Percentiles rank a stretch among this genome's conserved stretches.
Conservation (phyloP, 2,329 filamentous ascomycete genomes). For the Emericellopsis atlantica region DNA sequence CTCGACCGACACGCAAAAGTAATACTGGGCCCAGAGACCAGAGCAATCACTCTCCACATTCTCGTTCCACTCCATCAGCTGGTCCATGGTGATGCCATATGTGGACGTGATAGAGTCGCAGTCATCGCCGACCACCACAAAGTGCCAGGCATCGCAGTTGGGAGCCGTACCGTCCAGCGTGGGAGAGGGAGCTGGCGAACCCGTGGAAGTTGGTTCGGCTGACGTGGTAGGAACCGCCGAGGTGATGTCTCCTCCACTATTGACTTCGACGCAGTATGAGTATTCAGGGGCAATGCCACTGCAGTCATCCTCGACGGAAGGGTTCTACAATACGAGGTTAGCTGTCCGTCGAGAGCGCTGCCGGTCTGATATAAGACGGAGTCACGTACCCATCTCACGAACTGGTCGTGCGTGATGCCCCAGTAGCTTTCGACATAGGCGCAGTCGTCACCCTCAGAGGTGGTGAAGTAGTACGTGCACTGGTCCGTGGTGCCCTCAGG, state of each 20-base stretch:
- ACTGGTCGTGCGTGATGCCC: constrained; percentile 2
- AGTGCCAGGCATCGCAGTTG: neutral
- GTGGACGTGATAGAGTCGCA: neutral
- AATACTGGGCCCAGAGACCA: too few relatives aligned
- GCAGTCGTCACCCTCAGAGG: constrained; percentile 1
- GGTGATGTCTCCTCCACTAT: neutral
- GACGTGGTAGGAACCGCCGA: too few relatives aligned
- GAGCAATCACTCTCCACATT: too few relatives aligned
- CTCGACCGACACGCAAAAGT: too few relatives aligned
- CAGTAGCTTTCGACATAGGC: constrained; percentile 1
- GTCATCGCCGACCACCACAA: neutral
- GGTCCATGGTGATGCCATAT: neutral
- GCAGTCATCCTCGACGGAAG: constrained; percentile 3
- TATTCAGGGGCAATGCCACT: constrained; percentile 1
- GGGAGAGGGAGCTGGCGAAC: too few relatives aligned
- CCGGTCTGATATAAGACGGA: neutral
- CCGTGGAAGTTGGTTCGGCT: too few relatives aligned
- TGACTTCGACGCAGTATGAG: constrained; percentile 5
- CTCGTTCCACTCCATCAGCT: too few relatives aligned
- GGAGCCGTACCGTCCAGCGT: too few relatives aligned
- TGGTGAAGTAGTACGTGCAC: neutral
- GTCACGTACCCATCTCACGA: constrained; percentile 2
- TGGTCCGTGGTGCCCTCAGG: too few relatives aligned
- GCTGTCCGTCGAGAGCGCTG: too few relatives aligned
- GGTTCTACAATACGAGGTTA: constrained; percentile 1